Percentiles rank a stretch among this genome's conserved stretches.
phyloP scores from a whole-genome alignment of 2,329 filamentous ascomycete genomes.

The Neonectria magnoliae region DNA sequence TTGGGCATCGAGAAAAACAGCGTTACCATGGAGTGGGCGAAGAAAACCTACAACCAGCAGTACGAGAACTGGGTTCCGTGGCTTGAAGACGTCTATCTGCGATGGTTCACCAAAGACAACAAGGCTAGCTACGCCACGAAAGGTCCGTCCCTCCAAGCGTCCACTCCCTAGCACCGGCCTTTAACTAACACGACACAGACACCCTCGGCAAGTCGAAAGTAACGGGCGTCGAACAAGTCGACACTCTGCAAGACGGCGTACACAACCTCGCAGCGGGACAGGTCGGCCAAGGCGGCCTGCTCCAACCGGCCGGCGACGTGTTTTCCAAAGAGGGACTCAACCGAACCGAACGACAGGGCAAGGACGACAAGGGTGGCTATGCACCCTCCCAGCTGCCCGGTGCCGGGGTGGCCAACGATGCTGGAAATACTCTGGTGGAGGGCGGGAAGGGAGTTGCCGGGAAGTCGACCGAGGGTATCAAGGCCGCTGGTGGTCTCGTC shows the following conservation, averaged over 20 bases:
- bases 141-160: conserved; percentile 55
- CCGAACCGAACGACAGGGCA: conserved; percentile 70
- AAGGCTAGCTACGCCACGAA: conserved; percentile 77
- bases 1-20: background rate
- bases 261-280: conserved; percentile 71
- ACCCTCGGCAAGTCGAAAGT: conserved; percentile 75
- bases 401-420: conserved; percentile 40
- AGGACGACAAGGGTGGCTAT: conserved; percentile 67
- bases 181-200: conserved; percentile 54
- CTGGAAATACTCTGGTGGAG: conserved; percentile 42
- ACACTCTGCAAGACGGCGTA: conserved; percentile 74
- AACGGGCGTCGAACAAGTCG: conserved; percentile 72
- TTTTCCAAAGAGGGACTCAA: conserved; percentile 73
- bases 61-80: conserved; percentile 82
- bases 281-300: conserved; percentile 73
- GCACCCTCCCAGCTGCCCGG: conserved; percentile 46
- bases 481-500: conserved; percentile 45
- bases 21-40: conserved; percentile 63
- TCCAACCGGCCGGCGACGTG: conserved; percentile 71
- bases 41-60: conserved; percentile 74
- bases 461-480: conserved; percentile 40
- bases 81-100: conserved; percentile 78
- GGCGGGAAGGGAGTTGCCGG: conserved; percentile 46
- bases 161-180: too few relatives aligned
- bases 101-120: conserved; percentile 80